Conservation (phyloP, 176 grass and related monocot genomes). For the Calamus simplicifolius region DNA sequence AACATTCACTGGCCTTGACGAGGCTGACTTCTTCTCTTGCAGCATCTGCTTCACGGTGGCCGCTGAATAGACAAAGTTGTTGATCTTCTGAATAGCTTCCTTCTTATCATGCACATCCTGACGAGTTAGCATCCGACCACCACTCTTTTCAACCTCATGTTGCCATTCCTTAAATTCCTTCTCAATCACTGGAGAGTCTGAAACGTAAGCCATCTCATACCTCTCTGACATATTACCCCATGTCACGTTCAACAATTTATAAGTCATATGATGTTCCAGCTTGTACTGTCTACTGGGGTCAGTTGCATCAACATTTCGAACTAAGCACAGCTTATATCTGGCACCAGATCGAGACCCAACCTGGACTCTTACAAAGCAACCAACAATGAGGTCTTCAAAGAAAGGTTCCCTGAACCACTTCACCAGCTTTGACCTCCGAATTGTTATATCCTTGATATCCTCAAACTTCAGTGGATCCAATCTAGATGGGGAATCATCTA, state of each 20-base stretch:
- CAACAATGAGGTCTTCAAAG: slow-evolving; percentile 67
- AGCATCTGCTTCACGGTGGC: slow-evolving; percentile 69
- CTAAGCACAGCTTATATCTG: slow-evolving; percentile 79
- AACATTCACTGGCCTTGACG: slow-evolving; percentile 69
- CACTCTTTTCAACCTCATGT: slow-evolving; percentile 56
- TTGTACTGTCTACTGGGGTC: slow-evolving; percentile 66
- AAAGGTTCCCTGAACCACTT: slow-evolving; percentile 99
- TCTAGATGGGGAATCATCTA: slow-evolving; percentile 50
- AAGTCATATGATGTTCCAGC: slow-evolving; percentile 61
- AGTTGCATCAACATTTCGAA: slow-evolving; percentile 73
- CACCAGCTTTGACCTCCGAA: slow-evolving; percentile 66
- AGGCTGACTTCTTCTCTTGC: slow-evolving; percentile 64
- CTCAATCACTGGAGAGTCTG: slow-evolving; percentile 47
- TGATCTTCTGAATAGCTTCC: slow-evolving; percentile 53
- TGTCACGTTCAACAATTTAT: slow-evolving; percentile 78
- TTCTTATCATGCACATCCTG: slow-evolving; percentile 94
- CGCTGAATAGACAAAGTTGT: slow-evolving; percentile 75
- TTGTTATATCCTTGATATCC: slow-evolving; percentile 70
- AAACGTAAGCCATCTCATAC: slow-evolving; percentile 90
- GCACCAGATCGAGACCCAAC: slow-evolving; percentile 61
- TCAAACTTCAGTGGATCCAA: slow-evolving; percentile 66
- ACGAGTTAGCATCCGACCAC: slow-evolving; percentile 51
- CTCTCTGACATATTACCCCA: slow-evolving; percentile 64
- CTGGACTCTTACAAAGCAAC: slow-evolving; percentile 81
- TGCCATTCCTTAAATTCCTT: slow-evolving; percentile 93